Conservation (phyloP, 2,329 filamentous ascomycete species). For the Penicillium glabrum region DNA sequence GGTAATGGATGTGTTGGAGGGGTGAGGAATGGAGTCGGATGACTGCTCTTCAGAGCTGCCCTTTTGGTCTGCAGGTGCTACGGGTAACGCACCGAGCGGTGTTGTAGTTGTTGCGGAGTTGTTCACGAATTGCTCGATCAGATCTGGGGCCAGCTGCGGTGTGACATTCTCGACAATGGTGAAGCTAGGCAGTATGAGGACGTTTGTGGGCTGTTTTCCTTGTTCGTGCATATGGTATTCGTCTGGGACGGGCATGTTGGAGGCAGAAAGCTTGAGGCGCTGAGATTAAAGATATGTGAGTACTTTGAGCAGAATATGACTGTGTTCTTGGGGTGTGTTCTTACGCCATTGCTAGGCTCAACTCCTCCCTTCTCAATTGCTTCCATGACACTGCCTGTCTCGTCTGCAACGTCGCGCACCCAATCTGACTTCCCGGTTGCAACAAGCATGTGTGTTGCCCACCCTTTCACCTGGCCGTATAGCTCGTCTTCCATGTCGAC, state of each 20-base stretch:
- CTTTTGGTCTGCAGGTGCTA: constrained; percentile 16
- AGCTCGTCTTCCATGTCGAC: constrained; percentile 76
- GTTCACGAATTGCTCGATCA: constrained; percentile 71
- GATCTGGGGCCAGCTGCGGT: constrained; percentile 67
- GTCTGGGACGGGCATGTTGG: constrained; percentile 79
- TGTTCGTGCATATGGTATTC: constrained; percentile 60
- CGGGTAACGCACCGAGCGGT: constrained; percentile 53
- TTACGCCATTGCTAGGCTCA: constrained; percentile 44
- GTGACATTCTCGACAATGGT: constrained; percentile 80
- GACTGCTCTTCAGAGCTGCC: constrained; percentile 13
- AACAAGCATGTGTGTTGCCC: constrained; percentile 85
- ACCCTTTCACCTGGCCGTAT: constrained; percentile 82
- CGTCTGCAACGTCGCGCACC: constrained; percentile 84
- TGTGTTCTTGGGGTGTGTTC: constrained; percentile 1
- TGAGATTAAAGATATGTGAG: constrained; percentile 34
- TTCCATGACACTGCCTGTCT: constrained; percentile 82
- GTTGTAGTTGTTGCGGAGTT: constrained; percentile 71
- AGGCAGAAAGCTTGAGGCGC: constrained; percentile 88
- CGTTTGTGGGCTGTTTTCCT: constrained; percentile 66
- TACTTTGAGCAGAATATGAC: background rate
- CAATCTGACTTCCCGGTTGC: constrained; percentile 96
- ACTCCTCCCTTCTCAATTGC: constrained; percentile 57
- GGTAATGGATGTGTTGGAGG: constrained; percentile 30
- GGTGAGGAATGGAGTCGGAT: constrained; percentile 13
- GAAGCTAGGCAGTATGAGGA: constrained; percentile 83